phyloP scores from a whole-genome alignment of 2,329 filamentous ascomycete genomes.

The Xylogone sp. region DNA sequence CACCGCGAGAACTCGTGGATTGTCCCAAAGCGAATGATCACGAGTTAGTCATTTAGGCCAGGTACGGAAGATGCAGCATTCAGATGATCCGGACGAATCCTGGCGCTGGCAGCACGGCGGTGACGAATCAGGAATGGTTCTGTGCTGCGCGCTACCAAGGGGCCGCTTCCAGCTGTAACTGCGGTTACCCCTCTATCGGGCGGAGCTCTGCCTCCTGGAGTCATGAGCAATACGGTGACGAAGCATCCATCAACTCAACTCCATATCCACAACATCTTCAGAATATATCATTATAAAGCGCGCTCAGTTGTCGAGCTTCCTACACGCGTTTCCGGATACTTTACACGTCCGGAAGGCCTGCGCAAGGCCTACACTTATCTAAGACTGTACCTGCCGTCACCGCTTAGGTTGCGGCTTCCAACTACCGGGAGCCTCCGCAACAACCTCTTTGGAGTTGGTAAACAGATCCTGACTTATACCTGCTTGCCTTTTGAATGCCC shows the following conservation, averaged over 20 bases:
- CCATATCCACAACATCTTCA: not conserved
- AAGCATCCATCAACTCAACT: not conserved
- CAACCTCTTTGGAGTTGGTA: not conserved
- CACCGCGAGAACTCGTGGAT: too few species aligned
- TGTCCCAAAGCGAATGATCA: too few species aligned
- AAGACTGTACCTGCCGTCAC: not conserved
- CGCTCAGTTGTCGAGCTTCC: conserved; percentile 7
- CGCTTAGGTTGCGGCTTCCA: not conserved
- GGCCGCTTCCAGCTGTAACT: not conserved
- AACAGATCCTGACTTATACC: not conserved
- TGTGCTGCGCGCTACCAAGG: not conserved
- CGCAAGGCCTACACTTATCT: conserved; percentile 4
- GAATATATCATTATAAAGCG: not conserved
- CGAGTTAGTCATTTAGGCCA: not conserved
- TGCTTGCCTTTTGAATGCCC: conserved; percentile 30
- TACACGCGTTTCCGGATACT: conserved; percentile 19
- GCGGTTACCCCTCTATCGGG: not conserved
- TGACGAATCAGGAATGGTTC: not conserved
- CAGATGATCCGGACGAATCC: not conserved
- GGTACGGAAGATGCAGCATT: not conserved
- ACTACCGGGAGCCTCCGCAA: not conserved
- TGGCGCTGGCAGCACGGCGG: not conserved
- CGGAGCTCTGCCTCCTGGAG: not conserved
- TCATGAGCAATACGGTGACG: not conserved
- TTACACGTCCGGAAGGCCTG: conserved; percentile 19